Evolutionary conservation across 345 rosid genomes (phyloP), one percentile per base, ranked within the genome.

Genomic region (Eucalyptus cladocalyx): DNA sequence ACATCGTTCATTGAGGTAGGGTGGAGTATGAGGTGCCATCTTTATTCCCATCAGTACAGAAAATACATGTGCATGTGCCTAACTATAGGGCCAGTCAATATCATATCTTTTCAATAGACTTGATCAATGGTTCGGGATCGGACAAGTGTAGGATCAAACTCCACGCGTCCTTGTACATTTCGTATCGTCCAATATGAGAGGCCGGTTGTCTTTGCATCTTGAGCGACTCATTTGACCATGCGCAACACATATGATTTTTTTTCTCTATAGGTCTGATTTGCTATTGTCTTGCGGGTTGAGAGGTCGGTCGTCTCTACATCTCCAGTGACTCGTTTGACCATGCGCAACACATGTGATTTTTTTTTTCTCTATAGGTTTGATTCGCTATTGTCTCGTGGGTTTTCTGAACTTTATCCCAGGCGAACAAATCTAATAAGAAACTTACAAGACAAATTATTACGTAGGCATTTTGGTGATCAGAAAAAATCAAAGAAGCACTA

Each of bases 51-150:
- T 53, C 58, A 4, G 58, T 6, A 37, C 83, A 40, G 15, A 17
- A 42, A 13, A 21, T 13, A 37, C 65, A 48, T 13, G 86, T 34
- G 67, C 90, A 51, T 80, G 34, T 87, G 80, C 60, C 87, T 60
- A 56, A 49, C 87, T 10, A 62, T 42, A 34, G 88, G 34, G 43
- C 40, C 69, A 40, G 23, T 23, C 62, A 37, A 89, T 89, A 92
- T 87, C 91, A 65, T 42, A 6, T 4, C 43, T 10, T 15, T 32
- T 19, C 81, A 13, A 72, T 19, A 6, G 47, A 37, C 16, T 76
- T 7, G 3, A 76, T 37, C 16, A 11, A 23, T 21, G 3, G 47
- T 43, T 7, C 4, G 5, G 8, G 85, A 23, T 23, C 9, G 1
- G 5, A 76, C 28, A 76, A 1, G 5, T 40, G 47, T 76, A 40